These are phyloP conservation scores for Trametopsis cervina DNA, from an alignment of 768 basidiomycete species.

Conservation along the genomic window DNA sequence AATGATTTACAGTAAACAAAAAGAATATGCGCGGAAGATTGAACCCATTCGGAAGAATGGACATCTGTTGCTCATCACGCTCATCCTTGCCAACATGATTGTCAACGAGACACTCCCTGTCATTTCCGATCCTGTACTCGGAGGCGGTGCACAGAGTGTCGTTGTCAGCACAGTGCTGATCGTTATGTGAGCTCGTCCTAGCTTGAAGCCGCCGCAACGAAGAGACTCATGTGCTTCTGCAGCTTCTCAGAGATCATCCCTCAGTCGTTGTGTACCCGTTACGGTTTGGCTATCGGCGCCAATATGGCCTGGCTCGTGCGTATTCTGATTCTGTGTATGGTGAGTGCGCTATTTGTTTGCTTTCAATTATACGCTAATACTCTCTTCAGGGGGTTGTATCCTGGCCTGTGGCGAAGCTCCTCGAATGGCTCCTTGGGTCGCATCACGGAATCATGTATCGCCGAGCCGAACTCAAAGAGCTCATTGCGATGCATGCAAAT, in stretches of 20 bases:
- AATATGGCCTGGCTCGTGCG: conserved; percentile 67
- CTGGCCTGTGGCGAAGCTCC: conserved; percentile 77
- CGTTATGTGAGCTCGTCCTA: conserved; percentile 62
- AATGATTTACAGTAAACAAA: conserved; percentile 49
- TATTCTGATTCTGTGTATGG: conserved; percentile 55
- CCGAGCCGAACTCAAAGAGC: conserved; percentile 69
- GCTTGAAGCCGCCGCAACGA: neutral
- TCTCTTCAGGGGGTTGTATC: conserved; percentile 54
- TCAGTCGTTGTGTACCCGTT: conserved; percentile 77
- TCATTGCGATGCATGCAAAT: conserved; percentile 77
- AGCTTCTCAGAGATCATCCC: conserved; percentile 88
- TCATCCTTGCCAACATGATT: conserved; percentile 81
- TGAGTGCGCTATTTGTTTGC: conserved; percentile 22
- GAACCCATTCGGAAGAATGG: conserved; percentile 76
- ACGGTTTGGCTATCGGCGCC: conserved; percentile 77
- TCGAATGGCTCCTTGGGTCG: conserved; percentile 65
- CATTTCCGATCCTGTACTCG: conserved; percentile 67
- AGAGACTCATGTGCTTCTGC: neutral
- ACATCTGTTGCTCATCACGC: conserved; percentile 72
- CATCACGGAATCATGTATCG: conserved; percentile 88
- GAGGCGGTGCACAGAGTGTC: conserved; percentile 65
- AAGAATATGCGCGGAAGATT: conserved; percentile 70
- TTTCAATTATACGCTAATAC: neutral
- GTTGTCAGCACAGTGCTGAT: conserved; percentile 73
- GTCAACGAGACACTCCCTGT: conserved; percentile 79